A percentile compares a stretch with the other conserved stretches of the same genome.
phyloP scores from a whole-genome alignment of 148 eudicot species.

The Rhododendron williamsianum region DNA sequence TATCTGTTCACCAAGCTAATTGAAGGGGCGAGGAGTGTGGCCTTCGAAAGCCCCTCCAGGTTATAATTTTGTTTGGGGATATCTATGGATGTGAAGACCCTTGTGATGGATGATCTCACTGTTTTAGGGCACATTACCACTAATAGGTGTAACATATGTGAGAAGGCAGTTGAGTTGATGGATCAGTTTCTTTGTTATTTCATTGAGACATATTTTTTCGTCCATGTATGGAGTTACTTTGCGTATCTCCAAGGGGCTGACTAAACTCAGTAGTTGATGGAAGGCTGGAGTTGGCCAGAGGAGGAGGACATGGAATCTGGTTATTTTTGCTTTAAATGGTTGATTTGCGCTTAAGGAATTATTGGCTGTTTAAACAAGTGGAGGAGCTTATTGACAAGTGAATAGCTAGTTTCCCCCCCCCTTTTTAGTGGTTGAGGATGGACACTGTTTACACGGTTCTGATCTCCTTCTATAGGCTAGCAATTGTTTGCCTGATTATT shows the following conservation, averaged over 20 bases:
- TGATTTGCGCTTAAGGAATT: neutral
- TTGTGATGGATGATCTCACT: neutral
- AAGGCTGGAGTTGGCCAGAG: neutral
- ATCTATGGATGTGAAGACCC: neutral
- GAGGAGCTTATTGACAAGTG: neutral
- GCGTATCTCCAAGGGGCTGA: neutral
- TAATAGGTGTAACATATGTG: neutral
- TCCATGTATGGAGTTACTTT: neutral
- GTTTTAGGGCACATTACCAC: neutral
- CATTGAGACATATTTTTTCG: neutral
- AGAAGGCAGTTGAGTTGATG: neutral
- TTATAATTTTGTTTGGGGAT: neutral
- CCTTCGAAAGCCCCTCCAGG: neutral
- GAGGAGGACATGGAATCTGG: neutral
- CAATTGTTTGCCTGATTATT: neutral
- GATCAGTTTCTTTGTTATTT: neutral
- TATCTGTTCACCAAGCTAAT: neutral
- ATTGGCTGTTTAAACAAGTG: neutral
- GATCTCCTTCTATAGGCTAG: neutral
- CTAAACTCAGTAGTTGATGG: neutral
- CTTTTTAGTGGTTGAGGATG: neutral
- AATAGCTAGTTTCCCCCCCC: neutral
- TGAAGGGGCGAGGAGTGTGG: neutral
- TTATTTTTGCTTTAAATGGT: neutral
- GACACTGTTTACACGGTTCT: neutral